These are phyloP conservation scores for Pythium sp. DNA, from an alignment of 352 stramenopile genomes.

Conservation along the genomic window DNA sequence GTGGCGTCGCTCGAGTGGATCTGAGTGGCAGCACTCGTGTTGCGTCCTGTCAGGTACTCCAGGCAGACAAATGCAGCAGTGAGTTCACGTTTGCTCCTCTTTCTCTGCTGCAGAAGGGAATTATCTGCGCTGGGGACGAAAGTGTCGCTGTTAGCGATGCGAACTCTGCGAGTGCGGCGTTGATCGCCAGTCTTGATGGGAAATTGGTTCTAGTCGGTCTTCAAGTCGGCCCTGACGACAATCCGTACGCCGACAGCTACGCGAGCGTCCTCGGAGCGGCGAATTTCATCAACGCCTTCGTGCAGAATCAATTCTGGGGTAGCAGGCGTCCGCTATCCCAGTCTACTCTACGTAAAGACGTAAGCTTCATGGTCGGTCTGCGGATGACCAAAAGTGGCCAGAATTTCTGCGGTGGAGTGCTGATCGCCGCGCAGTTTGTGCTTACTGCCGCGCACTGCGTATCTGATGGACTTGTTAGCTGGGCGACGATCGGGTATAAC, in stretches of 20 bases:
- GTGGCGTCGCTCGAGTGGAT: not conserved
- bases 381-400: not conserved
- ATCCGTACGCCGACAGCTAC: conserved; percentile 6
- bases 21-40: not conserved
- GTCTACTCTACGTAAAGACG: not conserved
- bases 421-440: conserved; percentile 11
- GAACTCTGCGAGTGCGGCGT: conserved; percentile 1
- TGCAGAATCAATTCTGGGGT: not conserved
- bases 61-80: not conserved
- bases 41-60: not conserved
- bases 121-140: conserved; percentile 9
- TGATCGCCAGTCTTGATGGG: not conserved
- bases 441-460: conserved; percentile 11
- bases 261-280: not conserved
- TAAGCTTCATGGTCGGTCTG: not conserved
- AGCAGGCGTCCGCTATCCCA: not conserved
- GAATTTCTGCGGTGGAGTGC: conserved; percentile 5
- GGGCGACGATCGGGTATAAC: conserved; percentile 13
- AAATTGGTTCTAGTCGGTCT: not conserved
- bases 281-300: conserved; percentile 17
- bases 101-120: not conserved
- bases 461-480: conserved; percentile 16
- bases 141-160: not conserved
- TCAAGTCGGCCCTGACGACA: not conserved
- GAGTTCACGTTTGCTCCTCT: too few species aligned